Conservation (phyloP, 140 eudicot species). For the Senecio squalidus region DNA sequence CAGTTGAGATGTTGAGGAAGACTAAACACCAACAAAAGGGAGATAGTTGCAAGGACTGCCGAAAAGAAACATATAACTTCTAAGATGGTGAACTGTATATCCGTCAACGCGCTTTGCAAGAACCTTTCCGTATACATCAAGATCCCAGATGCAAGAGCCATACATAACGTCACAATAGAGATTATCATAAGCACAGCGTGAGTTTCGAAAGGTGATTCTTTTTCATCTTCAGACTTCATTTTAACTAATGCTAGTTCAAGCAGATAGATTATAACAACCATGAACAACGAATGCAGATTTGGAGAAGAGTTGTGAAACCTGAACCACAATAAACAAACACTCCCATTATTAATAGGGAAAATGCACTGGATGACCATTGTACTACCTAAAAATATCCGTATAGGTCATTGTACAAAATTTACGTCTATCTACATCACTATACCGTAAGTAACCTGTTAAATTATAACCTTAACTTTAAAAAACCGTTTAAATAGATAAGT, state of each 20-base stretch:
- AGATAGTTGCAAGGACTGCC: background rate
- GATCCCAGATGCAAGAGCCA: background rate
- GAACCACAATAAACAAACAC: background rate
- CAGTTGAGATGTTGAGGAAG: background rate
- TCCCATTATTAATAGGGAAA: too few relatives aligned
- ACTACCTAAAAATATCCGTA: too few relatives aligned
- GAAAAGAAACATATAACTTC: background rate
- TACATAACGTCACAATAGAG: background rate
- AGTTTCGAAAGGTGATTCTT: background rate
- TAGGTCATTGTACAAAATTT: too few relatives aligned
- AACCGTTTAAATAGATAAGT: too few relatives aligned
- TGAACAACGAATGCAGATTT: background rate
- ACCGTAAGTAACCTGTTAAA: too few relatives aligned
- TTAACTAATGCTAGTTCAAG: background rate
- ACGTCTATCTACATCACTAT: too few relatives aligned
- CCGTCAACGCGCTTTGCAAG: background rate
- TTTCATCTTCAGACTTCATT: background rate
- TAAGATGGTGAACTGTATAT: background rate
- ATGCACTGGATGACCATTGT: too few relatives aligned
- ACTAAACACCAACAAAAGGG: background rate
- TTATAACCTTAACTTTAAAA: too few relatives aligned
- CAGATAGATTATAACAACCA: background rate
- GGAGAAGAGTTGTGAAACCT: background rate
- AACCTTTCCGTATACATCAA: background rate
- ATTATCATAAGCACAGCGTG: background rate